phyloP scores from a whole-genome alignment of 257 asterid species.

The Petunia secreta region DNA sequence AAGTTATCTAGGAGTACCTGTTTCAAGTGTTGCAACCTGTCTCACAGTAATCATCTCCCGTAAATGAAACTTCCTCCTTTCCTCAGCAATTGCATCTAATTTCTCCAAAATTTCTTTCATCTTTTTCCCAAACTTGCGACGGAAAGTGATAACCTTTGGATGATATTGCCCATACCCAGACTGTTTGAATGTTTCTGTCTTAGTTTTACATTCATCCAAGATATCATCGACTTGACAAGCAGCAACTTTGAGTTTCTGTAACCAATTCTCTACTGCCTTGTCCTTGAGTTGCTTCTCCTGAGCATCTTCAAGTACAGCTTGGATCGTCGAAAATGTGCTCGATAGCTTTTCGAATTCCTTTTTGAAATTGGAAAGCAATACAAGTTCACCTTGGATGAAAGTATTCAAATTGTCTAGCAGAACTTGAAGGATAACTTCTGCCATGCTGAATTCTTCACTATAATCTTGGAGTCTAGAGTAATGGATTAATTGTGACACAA shows the following conservation, averaged over 20 bases:
- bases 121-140: conserved; percentile 31
- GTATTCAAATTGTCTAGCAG: conserved; percentile 23
- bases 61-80: conserved; percentile 30
- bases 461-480: no score
- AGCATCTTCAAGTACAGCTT: conserved; percentile 41
- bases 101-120: conserved; percentile 27
- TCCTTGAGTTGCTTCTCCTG: conserved; percentile 28
- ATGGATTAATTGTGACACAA: no score
- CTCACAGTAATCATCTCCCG: conserved; percentile 1
- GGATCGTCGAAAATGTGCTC: conserved; percentile 30
- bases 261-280: conserved; percentile 31
- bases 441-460: conserved; percentile 24
- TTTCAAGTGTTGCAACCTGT: background rate
- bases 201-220: conserved; percentile 34
- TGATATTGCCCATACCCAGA: background rate
- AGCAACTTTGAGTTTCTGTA: conserved; percentile 33
- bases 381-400: conserved; percentile 28
- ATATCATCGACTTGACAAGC: conserved; percentile 38
- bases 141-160: conserved; percentile 11
- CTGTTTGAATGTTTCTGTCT: background rate
- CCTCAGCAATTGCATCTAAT: conserved; percentile 34
- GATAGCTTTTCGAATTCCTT: conserved; percentile 36
- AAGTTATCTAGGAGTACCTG: background rate
- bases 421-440: conserved; percentile 32
- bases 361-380: conserved; percentile 35